Evolutionary conservation across 2,329 filamentous ascomycete genomes (phyloP), one percentile per base, ranked within the genome.

Genomic region (Aspergillus bombycis): DNA sequence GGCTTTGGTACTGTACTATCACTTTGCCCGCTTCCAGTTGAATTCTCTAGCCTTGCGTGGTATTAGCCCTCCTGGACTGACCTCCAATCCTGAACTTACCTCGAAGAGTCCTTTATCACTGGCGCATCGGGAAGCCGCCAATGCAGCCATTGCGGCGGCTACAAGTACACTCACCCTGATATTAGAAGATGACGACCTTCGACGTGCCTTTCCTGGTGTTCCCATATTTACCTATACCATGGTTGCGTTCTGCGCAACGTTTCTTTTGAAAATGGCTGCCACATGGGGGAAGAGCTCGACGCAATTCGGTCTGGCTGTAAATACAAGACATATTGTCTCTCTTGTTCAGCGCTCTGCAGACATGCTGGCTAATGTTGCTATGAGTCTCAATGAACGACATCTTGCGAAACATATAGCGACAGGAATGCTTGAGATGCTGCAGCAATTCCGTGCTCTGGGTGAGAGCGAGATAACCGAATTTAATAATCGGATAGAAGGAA

Each of bases 1-100:
- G 19, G 62, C 53, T 7, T 34, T 57, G 21, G 26, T 34, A 9
- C 38, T 64, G 5, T 62, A 60, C 28, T 62, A 62, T 34, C n/a
- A 71, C 72, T 77, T 82, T 43, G 79, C 78, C 6, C 78, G 78
- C 46, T 75, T 82, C 21, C 78, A 82, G 66, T 73, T 82, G n/a
- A 77, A 81, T 64, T 71, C 68, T 11, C 62, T 71, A 28, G 69
- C 65, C 12, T 57, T 68, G 38, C 56, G 66, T 72, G 12, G 79
- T 26, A 75, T 77, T 72, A 64, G 72, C 72, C 65, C 75, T 67
- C 75, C 38, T 28, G 53, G 54, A n/a, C 23, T 23, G 6, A 67
- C 63, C n/a, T 64, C 67, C 10, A 41, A 14, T 19, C 11, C 30
- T 48, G 36, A 59, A 19, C 26, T 16, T 59, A 14, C 30, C 21